These are phyloP conservation scores for Leccinum huronense DNA, from an alignment of 1,284 basidiomycete genomes.

Conservation along the genomic window DNA sequence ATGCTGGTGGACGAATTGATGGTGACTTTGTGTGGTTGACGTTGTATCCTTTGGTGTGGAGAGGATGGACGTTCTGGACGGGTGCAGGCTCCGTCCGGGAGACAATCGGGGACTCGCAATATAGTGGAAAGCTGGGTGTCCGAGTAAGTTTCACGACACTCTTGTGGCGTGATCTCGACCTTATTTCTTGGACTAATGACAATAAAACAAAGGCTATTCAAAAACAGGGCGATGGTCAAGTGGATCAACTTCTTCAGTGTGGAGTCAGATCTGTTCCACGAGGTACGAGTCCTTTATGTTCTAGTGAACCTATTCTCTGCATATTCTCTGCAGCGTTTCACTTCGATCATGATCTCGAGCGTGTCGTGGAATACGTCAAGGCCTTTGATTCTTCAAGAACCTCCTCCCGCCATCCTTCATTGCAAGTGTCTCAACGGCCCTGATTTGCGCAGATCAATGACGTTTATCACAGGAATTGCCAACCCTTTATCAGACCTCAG, in stretches of 20 bases:
- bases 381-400: slow-evolving; percentile 99
- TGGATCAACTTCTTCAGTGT: slow-evolving; percentile 99
- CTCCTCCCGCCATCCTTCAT: slow-evolving; percentile 98
- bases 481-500: no score
- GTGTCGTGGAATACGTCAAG: slow-evolving; percentile 97
- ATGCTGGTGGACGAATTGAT: slow-evolving; percentile 68
- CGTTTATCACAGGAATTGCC: slow-evolving; percentile 64
- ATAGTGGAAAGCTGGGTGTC: slow-evolving; percentile 49
- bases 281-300: slow-evolving; percentile 50
- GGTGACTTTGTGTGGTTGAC: slow-evolving; percentile 86
- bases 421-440: slow-evolving; percentile 43
- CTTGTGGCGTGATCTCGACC: not conserved
- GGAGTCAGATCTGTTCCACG: slow-evolving; percentile 93
- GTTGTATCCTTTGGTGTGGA: slow-evolving; percentile 89
- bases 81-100: slow-evolving; percentile 36
- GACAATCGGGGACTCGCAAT: slow-evolving; percentile 30
- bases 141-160: slow-evolving; percentile 40
- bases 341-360: slow-evolving; percentile 96
- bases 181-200: slow-evolving; percentile 30
- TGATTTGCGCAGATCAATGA: slow-evolving; percentile 9
- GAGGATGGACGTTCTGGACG: slow-evolving; percentile 72
- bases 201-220: slow-evolving; percentile 13
- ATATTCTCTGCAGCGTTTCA: slow-evolving; percentile 75
- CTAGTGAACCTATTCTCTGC: slow-evolving; percentile 6
- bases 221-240: slow-evolving; percentile 44